phyloP scores from a whole-genome alignment of 352 stramenopile genomes.

The Phytophthora pinifolia region DNA sequence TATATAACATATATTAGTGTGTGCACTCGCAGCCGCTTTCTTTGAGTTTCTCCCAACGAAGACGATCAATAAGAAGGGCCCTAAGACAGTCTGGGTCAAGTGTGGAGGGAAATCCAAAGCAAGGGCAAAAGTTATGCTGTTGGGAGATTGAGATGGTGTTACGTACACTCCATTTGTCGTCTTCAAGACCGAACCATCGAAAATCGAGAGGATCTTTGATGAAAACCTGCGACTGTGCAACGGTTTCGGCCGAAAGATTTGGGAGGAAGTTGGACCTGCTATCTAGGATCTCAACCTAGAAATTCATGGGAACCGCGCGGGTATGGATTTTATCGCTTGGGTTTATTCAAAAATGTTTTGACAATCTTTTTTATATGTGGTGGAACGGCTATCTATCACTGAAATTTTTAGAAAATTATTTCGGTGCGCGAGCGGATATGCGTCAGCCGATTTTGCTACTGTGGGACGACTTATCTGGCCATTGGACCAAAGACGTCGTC shows the following conservation, averaged over 20 bases:
- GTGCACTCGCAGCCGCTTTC: too few species aligned
- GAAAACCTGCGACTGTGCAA: not conserved
- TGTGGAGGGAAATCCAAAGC: too few species aligned
- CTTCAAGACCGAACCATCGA: not conserved
- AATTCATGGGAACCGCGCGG: not conserved
- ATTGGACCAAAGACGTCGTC: too few species aligned
- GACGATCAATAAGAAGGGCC: too few species aligned
- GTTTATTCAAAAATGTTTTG: constrained; percentile 1
- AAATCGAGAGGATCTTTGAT: not conserved
- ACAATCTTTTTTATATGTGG: not conserved
- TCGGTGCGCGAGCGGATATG: not conserved
- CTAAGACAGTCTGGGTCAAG: too few species aligned
- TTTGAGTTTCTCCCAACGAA: too few species aligned
- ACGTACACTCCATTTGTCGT: too few species aligned
- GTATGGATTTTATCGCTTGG: not conserved
- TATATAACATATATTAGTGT: too few species aligned
- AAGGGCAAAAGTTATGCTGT: too few species aligned
- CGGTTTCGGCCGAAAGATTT: not conserved
- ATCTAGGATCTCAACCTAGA: not conserved
- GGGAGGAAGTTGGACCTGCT: not conserved
- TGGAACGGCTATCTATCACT: constrained; percentile 1
- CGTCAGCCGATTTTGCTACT: not conserved
- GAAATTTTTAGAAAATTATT: not conserved
- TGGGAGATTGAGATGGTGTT: too few species aligned
- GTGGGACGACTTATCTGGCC: too few species aligned